Conservation (phyloP, 2,329 filamentous ascomycete genomes). For the Ophiostoma sp. region DNA sequence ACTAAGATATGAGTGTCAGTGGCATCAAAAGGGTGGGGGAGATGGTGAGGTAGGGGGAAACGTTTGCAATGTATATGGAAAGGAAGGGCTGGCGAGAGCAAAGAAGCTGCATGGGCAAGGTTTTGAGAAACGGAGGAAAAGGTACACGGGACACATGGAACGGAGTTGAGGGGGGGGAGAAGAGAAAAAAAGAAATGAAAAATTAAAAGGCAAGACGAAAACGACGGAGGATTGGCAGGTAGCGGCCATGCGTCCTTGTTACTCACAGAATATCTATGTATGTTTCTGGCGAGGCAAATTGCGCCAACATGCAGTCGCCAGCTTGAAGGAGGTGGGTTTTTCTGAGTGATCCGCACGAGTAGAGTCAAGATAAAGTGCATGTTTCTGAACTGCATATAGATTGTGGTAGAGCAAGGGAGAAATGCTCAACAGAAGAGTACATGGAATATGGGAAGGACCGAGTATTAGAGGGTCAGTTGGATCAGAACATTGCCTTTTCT, state of each 20-base stretch:
- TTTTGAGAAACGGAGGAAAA: not conserved
- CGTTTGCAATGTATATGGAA: not conserved
- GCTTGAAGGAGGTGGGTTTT: not conserved
- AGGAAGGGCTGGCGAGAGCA: constrained; percentile 20
- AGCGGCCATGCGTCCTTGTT: not conserved
- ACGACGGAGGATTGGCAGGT: not conserved
- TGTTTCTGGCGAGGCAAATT: not conserved
- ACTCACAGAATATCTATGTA: not conserved
- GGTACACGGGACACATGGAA: not conserved
- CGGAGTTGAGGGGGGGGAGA: not conserved
- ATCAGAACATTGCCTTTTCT: not conserved
- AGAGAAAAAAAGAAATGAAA: not conserved
- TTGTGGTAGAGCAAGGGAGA: not conserved
- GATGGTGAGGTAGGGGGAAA: not conserved
- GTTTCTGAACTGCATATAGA: not conserved
- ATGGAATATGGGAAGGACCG: not conserved
- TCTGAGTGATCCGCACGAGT: not conserved
- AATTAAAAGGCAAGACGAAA: not conserved
- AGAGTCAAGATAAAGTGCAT: not conserved
- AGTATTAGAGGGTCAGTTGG: not conserved
- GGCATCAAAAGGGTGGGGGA: constrained; percentile 19
- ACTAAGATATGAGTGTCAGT: constrained; percentile 22
- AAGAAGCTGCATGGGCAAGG: not conserved
- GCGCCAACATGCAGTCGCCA: not conserved
- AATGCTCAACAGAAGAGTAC: not conserved